These are phyloP conservation scores for Onygena corvina DNA, from an alignment of 2,329 filamentous ascomycete genomes.

Conservation along the genomic window DNA sequence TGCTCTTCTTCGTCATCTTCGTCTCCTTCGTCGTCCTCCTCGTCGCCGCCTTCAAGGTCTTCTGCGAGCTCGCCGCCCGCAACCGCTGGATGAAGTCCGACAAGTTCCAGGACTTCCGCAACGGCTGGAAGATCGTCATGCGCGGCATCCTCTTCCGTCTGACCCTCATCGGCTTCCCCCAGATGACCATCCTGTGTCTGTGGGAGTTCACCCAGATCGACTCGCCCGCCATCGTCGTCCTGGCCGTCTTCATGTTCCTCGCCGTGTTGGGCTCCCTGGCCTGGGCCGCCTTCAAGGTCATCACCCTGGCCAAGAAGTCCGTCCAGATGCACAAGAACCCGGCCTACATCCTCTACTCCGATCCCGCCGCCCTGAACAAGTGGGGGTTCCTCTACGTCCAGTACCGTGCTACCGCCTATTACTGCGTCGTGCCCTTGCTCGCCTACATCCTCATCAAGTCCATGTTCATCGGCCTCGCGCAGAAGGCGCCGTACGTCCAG, in stretches of 20 bases:
- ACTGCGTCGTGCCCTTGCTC: slow-evolving; percentile 75
- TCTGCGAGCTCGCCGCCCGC: slow-evolving; percentile 64
- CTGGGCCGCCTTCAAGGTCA: slow-evolving; percentile 84
- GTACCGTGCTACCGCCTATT: slow-evolving; percentile 90
- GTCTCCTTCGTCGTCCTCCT: slow-evolving; percentile 60
- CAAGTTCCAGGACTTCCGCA: slow-evolving; percentile 85
- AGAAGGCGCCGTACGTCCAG: slow-evolving; percentile 58
- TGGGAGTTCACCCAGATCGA: slow-evolving; percentile 87
- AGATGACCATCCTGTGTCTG: slow-evolving; percentile 78
- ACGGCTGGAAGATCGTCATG: slow-evolving; percentile 82
- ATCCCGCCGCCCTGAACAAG: slow-evolving; percentile 87
- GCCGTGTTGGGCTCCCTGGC: slow-evolving; percentile 64
- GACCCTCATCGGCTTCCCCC: slow-evolving; percentile 79
- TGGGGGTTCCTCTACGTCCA: slow-evolving; percentile 98
- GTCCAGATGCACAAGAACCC: slow-evolving; percentile 89
- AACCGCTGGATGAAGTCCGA: slow-evolving; percentile 67
- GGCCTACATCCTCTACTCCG: slow-evolving; percentile 91
- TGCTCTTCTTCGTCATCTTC: slow-evolving; percentile 80
- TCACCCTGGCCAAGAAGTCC: slow-evolving; percentile 75
- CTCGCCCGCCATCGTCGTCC: slow-evolving; percentile 71
- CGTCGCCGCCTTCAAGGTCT: slow-evolving; percentile 67
- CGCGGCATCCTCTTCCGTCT: slow-evolving; percentile 90
- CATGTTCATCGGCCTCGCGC: slow-evolving; percentile 74
- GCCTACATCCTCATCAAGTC: slow-evolving; percentile 73
- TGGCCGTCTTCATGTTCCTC: slow-evolving; percentile 80